Base-by-base conservation (phyloP, 805 yeast species). In the Torulaspora indica region DNA sequence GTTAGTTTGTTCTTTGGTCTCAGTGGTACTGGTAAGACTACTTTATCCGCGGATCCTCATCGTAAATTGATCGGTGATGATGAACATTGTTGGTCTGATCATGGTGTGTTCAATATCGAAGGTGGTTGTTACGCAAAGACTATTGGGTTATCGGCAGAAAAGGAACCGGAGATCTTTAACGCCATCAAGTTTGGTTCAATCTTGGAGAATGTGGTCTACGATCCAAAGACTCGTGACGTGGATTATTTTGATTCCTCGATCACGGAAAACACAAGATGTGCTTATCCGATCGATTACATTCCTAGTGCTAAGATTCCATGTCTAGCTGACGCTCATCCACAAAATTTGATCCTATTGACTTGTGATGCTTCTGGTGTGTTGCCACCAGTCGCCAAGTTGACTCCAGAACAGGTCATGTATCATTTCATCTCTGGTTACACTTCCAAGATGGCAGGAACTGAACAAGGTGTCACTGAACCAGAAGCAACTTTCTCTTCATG, bases 61-160 rank as follows among this genome's bases (percentile, higher is more conserved):
- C 84, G 98, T 70, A 72, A 78, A 67, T 79, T 91, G 67, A 91
- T 91, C 65, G 98, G 98, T 68, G 98, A 91, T 69, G 98, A 91
- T 67, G 98, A 91, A 74, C 98, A 91, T 75, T 91, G 98, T 76
- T 91, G 98, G 98, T 86, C 97, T 14, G 95, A 91, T 70, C 75
- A 85, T 57, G 98, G 98, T 73, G 97, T 91, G 48, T 91, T 91
- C 82, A 93, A 93, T 79, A 90, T 91, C 62, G 98, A 91, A 75
- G 98, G 98, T 70, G 98, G 98, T 55, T 91, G 98, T 77, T 91
- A 91, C 75, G 98, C 98, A 61, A 91, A 91, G 74, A 90, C 97
- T 75, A 75, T 91, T 54, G 96, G 87, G 61, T 76, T 91, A 54
- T 73, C 87, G 40, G 82, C 75, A 53, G 97, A 87, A 72, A 91